These are phyloP conservation scores for Macrolepiota fuliginosa DNA, from an alignment of 768 basidiomycete genomes.

Conservation along the genomic window DNA sequence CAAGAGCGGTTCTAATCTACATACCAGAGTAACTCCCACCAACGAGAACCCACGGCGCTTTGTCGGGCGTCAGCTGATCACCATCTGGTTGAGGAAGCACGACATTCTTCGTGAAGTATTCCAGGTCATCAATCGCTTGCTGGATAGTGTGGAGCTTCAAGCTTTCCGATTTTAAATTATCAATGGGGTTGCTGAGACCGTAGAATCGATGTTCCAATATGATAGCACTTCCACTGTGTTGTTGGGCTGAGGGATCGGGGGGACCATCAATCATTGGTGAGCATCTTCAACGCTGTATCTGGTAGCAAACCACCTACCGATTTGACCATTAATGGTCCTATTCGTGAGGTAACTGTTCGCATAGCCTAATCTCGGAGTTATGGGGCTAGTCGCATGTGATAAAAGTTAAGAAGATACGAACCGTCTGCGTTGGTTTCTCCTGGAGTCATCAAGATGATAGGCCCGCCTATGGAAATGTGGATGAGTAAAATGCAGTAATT, in stretches of 20 bases:
- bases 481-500: background rate
- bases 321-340: constrained; percentile 56
- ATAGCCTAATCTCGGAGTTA: constrained; percentile 29
- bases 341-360: constrained; percentile 59
- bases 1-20: background rate
- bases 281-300: background rate
- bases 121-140: constrained; percentile 73
- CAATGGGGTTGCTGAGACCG: constrained; percentile 69
- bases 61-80: constrained; percentile 53
- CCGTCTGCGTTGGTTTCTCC: constrained; percentile 61
- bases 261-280: background rate
- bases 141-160: constrained; percentile 63
- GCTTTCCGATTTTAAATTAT: constrained; percentile 56
- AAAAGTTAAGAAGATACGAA: constrained; percentile 18
- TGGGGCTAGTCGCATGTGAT: background rate
- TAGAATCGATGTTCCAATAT: constrained; percentile 75
- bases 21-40: constrained; percentile 51
- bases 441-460: constrained; percentile 64
- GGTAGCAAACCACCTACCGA: constrained; percentile 28
- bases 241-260: constrained; percentile 41
- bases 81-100: constrained; percentile 67
- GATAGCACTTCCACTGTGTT: constrained; percentile 60
- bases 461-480: constrained; percentile 40
- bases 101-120: constrained; percentile 66
- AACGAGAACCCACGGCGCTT: constrained; percentile 48